Percentiles rank a stretch among this genome's conserved stretches.
phyloP scores from a whole-genome alignment of 176 grass and related monocot species.

The Pharus latifolius region DNA sequence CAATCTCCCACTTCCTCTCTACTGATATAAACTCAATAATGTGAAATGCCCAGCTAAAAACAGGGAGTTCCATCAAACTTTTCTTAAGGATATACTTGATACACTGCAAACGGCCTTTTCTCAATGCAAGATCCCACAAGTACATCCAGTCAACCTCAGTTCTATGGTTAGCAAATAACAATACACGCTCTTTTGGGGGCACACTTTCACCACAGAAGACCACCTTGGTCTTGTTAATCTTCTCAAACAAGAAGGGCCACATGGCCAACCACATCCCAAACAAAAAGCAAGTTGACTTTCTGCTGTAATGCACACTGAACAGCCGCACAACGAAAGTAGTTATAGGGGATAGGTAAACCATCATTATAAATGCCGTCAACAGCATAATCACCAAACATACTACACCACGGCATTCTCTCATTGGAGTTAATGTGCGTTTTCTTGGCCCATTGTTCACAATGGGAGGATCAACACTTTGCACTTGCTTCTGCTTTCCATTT shows the following conservation, averaged over 20 bases:
- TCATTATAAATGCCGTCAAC: conserved; percentile 65
- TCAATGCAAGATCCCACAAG: conserved; percentile 88
- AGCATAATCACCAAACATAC: conserved; percentile 62
- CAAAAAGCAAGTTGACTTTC: conserved; percentile 67
- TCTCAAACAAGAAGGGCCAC: conserved; percentile 93
- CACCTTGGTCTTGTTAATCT: conserved; percentile 80
- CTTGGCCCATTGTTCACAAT: conserved; percentile 37
- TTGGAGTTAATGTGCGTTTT: conserved; percentile 31
- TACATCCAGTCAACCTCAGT: conserved; percentile 99
- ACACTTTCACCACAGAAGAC: conserved; percentile 75
- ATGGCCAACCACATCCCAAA: conserved; percentile 83
- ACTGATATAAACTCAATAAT: conserved; percentile 85
- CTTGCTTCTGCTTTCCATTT: conserved; percentile 44
- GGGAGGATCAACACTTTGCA: not conserved
- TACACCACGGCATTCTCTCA: conserved; percentile 49
- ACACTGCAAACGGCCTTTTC: conserved; percentile 68
- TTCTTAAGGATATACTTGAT: conserved; percentile 97
- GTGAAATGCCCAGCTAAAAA: conserved; percentile 90
- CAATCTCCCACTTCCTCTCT: conserved; percentile 87
- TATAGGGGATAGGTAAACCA: conserved; percentile 59
- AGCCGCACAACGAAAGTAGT: conserved; percentile 54
- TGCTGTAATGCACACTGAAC: conserved; percentile 73
- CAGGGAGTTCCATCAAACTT: conserved; percentile 91
- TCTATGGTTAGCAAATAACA: conserved; percentile 91
- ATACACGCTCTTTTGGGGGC: conserved; percentile 40